Evolutionary conservation across 768 basidiomycete species (phyloP), one percentile per base, ranked within the genome.

Genomic region (Suillus ampliporus): DNA sequence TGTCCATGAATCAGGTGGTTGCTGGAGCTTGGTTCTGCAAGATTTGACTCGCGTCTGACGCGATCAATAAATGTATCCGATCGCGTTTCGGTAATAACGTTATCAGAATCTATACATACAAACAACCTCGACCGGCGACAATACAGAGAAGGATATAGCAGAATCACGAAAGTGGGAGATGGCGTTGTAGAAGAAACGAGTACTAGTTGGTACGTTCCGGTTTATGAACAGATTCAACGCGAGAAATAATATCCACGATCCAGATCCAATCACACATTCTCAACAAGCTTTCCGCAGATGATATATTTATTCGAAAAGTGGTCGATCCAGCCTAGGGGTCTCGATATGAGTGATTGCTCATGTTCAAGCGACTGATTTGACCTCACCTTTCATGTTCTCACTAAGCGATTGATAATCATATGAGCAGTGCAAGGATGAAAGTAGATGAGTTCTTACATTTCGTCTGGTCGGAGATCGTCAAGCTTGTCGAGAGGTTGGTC

Each of bases 231-330:
- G 26, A 51, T 51, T 31, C 28, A 19, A 51, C 50, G 28, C 10
- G 10, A 51, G 28, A 50, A 9, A 28, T 50, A 9, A 19, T 50
- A 17, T 26, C 15, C 47, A 17, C 4, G 26, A 26, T 48, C 14
- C 28, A 51, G 17, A 51, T 51, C 31, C 50, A 51, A 37, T 65
- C 59, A 74, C 46, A 79, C 68, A 54, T 92, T 93, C 78, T 95
- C 91, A 58, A 95, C 91, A 28, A 98, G 83, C 70, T 86, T 89
- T 47, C 95, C 95, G 70, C 94, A 95, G 54, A 94, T 76, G 71
- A 94, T 93, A 73, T 97, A 97, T 74, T 97, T 97, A 83, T 87
- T 89, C 44, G 88, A 84, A 77, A 98, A 97, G 74, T 97, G 95
- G 26, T 95, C 92, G 64, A 94, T 90, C 95, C 95, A 98, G 26